phyloP scores from a whole-genome alignment of 1,284 basidiomycete species.

The Pseudomicrostroma phylloplanum region DNA sequence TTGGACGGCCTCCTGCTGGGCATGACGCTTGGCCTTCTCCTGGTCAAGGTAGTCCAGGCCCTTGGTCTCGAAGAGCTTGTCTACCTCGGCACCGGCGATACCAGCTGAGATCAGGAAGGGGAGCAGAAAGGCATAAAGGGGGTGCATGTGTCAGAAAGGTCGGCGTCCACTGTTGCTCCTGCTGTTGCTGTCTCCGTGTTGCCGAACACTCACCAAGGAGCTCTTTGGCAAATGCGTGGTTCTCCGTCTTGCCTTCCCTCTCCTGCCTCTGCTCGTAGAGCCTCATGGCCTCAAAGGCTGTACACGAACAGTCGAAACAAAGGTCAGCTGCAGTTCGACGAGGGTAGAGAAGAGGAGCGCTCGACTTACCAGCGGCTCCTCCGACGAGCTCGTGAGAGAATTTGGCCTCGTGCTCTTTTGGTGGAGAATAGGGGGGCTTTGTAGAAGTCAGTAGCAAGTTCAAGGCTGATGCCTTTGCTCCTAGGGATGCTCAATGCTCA shows the following conservation, averaged over 20 bases:
- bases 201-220: neutral
- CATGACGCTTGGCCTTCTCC: conserved; percentile 55
- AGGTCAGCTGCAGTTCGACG: neutral
- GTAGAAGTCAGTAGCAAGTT: neutral
- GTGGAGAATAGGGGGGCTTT: neutral
- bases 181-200: conserved; percentile 15
- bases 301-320: neutral
- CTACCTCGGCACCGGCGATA: conserved; percentile 54
- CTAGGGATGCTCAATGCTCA: too few relatives aligned
- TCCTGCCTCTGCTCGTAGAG: conserved; percentile 57
- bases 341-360: neutral
- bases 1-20: conserved; percentile 34
- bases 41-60: conserved; percentile 38
- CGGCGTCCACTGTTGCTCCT: conserved; percentile 47
- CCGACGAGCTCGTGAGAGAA: conserved; percentile 63
- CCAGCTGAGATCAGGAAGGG: conserved; percentile 44
- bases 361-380: conserved; percentile 39
- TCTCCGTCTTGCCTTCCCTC: conserved; percentile 48
- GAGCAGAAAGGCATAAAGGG: neutral
- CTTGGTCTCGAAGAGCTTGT: conserved; percentile 45
- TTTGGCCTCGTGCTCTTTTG: conserved; percentile 30
- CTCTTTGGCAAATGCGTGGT: conserved; percentile 53
- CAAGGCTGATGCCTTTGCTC: neutral
- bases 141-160: neutral
- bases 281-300: conserved; percentile 55